A percentile compares a stretch with the other conserved stretches of the same genome.
Evolutionary conservation across 78 protist genomes (phyloP).

Genomic region (Dictyostelium purpureum): DNA sequence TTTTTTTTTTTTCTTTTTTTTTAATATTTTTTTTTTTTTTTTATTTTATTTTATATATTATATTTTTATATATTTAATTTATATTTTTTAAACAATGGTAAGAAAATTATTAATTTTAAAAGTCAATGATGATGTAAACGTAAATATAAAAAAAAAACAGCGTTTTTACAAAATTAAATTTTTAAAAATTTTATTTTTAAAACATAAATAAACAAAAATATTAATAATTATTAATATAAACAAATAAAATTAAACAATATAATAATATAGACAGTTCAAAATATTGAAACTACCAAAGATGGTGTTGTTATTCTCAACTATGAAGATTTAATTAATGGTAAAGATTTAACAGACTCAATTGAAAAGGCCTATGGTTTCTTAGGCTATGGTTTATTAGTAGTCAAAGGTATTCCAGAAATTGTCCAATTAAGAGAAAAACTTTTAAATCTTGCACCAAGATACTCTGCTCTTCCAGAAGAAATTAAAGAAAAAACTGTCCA

Average conservation of each 20-base stretch:
- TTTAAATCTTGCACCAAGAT: slow-evolving; percentile 60
- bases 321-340: slow-evolving; percentile 18
- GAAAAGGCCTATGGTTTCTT: slow-evolving; percentile 63
- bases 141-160: too few relatives aligned
- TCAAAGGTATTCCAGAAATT: slow-evolving; percentile 62
- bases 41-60: too few relatives aligned
- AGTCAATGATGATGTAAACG: too few relatives aligned
- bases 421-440: slow-evolving; percentile 37
- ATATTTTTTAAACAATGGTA: too few relatives aligned
- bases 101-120: too few relatives aligned
- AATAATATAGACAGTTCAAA: not conserved
- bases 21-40: too few relatives aligned
- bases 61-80: too few relatives aligned
- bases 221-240: too few relatives aligned
- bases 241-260: too few relatives aligned
- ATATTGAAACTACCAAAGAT: slow-evolving; percentile 52
- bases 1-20: too few relatives aligned
- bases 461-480: slow-evolving; percentile 64
- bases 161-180: too few relatives aligned
- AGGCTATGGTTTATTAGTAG: slow-evolving; percentile 75
- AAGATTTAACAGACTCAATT: slow-evolving; percentile 42
- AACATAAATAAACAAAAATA: not conserved
- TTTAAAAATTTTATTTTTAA: too few relatives aligned
- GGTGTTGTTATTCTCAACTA: slow-evolving; percentile 62
- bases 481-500: slow-evolving; percentile 77